Conservation (phyloP, 1,284 basidiomycete species). For the Puccinia novopanici region DNA sequence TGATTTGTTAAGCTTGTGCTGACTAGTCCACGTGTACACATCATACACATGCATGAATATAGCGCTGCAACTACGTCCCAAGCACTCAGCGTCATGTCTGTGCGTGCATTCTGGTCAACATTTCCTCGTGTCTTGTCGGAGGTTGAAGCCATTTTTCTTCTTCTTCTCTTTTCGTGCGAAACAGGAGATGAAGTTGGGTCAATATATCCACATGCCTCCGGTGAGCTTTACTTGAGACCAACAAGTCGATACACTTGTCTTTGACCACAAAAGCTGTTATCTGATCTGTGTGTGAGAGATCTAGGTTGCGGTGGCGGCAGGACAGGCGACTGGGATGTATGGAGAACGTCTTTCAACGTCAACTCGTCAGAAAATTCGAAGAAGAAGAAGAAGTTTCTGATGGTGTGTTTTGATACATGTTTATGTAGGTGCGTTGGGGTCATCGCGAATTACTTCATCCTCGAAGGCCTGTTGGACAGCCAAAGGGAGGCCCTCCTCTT, state of each 20-base stretch:
- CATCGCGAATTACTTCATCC: slow-evolving; percentile 31
- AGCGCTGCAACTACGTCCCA: slow-evolving; percentile 26
- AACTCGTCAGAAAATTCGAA: no score
- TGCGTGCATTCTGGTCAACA: not conserved
- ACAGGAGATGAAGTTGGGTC: slow-evolving; percentile 46
- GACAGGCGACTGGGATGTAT: slow-evolving; percentile 31
- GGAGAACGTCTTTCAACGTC: no score
- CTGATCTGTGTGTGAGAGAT: not conserved
- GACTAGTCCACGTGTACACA: not conserved
- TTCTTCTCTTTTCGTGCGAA: no score
- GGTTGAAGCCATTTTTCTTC: no score
- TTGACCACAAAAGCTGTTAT: no score
- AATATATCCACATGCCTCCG: slow-evolving; percentile 39
- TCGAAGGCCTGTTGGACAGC: slow-evolving; percentile 15
- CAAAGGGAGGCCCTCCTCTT: slow-evolving; percentile 40
- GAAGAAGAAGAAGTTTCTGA: no score
- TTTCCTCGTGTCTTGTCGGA: no score
- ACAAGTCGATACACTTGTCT: no score
- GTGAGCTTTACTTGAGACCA: slow-evolving; percentile 18
- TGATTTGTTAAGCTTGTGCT: not conserved
- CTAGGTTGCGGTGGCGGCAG: slow-evolving; percentile 21
- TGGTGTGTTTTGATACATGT: no score
- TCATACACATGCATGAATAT: not conserved
- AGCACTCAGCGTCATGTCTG: slow-evolving; percentile 11
- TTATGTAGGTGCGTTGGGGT: slow-evolving; percentile 32